Evolutionary conservation across 768 basidiomycete genomes (phyloP).

Genomic region (Leccinum broughii): DNA sequence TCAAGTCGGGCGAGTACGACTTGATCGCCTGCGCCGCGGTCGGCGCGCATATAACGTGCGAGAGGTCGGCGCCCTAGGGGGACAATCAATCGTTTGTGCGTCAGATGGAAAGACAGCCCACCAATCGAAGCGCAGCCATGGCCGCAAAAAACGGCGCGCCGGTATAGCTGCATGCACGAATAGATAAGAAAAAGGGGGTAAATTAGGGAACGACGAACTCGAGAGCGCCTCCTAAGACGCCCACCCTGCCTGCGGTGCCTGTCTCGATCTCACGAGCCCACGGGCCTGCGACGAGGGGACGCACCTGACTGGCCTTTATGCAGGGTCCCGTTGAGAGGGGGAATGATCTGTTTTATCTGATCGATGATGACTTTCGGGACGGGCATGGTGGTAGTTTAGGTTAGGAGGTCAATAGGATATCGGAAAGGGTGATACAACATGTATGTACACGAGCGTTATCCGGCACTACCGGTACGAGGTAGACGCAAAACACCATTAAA

Average conservation of each 20-base stretch:
- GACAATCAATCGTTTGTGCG: not conserved
- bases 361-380: constrained; percentile 60
- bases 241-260: constrained; percentile 67
- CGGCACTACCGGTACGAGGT: constrained; percentile 12
- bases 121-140: constrained; percentile 86
- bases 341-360: constrained; percentile 81
- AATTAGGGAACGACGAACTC: constrained; percentile 58
- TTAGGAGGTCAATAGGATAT: constrained; percentile 22
- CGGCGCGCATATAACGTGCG: constrained; percentile 97
- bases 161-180: constrained; percentile 67
- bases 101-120: constrained; percentile 28
- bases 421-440: constrained; percentile 28
- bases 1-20: constrained; percentile 94
- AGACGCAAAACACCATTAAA: constrained; percentile 28
- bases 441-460: constrained; percentile 22
- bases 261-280: constrained; percentile 4
- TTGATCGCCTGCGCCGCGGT: constrained; percentile 92
- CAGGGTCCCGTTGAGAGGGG: constrained; percentile 82
- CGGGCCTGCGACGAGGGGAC: constrained; percentile 17
- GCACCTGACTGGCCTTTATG: constrained; percentile 95
- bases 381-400: constrained; percentile 46
- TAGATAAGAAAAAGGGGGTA: not conserved
- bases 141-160: constrained; percentile 97
- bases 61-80: constrained; percentile 85
- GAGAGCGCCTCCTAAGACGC: constrained; percentile 89